Base-by-base conservation (phyloP, 257 asterid species). In the Handroanthus guayacan region DNA sequence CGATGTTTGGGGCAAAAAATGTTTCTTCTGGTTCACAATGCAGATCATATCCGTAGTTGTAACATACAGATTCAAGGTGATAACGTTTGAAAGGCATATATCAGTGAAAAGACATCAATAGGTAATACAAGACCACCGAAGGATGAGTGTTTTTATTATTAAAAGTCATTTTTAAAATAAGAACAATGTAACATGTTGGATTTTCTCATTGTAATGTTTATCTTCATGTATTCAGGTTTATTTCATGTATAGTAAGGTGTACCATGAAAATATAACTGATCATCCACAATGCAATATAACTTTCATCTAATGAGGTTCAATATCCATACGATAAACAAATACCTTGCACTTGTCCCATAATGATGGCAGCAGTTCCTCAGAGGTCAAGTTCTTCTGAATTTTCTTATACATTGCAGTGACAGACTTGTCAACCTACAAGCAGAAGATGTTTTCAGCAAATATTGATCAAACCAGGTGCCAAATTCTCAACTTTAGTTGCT, bases 341-440 rank as follows among this genome's bases (percentile, higher is more conserved):
- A 95, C 99, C 99, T 95, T 92, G 91, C 95, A 92, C 82, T 95
- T 95, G 80, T 95, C 99, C 98, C 99, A 95, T 58, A 95, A 69
- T 47, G 99, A 93, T 84, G 99, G 98, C 89, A 93, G 74, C 72
- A 95, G 86, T 83, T 95, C 99, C 84, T 95, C 99, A 0, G 94
- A 85, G 11, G 97, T 84, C 80, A 93, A 72, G 79, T 91, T 90
- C 90, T 87, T 95, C 85, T 93, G 99, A 81, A 95, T 69, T 75
- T 89, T 95, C 85, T 93, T 95, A 72, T 91, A 91, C 99, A 95
- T 95, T 64, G 89, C 77, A 68, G 67, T 69, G 71, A 95, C 88
- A 73, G 95, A 83, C 85, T 91, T 95, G 85, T 95, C 99, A 78
- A 95, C 97, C 99, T 95, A 72, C 39, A 82, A 61, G 36, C 75